A percentile compares a stretch with the other conserved stretches of the same genome.
These are phyloP conservation scores for Zygosaccharomyces kombuchaensis DNA, from an alignment of 805 yeast genomes.

Conservation along the genomic window DNA sequence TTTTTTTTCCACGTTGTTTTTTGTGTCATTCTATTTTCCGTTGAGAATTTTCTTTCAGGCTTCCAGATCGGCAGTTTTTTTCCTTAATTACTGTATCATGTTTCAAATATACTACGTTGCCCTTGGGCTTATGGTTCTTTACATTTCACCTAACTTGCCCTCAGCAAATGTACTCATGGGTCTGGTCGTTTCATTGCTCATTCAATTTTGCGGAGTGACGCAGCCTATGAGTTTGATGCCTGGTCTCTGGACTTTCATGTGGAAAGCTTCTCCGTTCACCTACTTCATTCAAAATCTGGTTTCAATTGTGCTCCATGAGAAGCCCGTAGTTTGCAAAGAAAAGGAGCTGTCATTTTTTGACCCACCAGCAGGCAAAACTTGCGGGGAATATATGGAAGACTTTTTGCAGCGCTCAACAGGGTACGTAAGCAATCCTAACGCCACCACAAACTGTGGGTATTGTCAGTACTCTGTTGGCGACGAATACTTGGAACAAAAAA, in stretches of 20 bases:
- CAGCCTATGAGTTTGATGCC: conserved; percentile 60
- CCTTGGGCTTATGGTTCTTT: conserved; percentile 48
- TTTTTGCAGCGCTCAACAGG: conserved; percentile 48
- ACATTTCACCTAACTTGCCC: conserved; percentile 60
- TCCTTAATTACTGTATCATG: conserved; percentile 40
- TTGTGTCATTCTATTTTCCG: conserved; percentile 51
- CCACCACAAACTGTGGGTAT: conserved; percentile 46
- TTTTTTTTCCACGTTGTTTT: conserved; percentile 47
- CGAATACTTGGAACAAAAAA: conserved; percentile 42
- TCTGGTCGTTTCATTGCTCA: conserved; percentile 51
- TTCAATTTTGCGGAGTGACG: conserved; percentile 66
- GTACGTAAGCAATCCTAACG: conserved; percentile 51
- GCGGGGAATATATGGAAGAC: conserved; percentile 48
- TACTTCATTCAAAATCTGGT: conserved; percentile 61
- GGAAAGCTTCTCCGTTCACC: conserved; percentile 67
- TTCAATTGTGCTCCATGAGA: conserved; percentile 45
- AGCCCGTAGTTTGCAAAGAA: conserved; percentile 45
- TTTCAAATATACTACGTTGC: conserved; percentile 46
- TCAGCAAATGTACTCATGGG: conserved; percentile 62
- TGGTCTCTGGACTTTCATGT: conserved; percentile 82
- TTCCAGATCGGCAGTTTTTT: conserved; percentile 45
- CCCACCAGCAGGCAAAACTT: conserved; percentile 61
- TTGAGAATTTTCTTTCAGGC: conserved; percentile 40
- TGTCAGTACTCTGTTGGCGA: conserved; percentile 47
- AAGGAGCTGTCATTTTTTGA: conserved; percentile 48